Evolutionary conservation across 208 protist species (phyloP), one percentile per base, ranked within the genome.

Genomic region (Wallacemonas collosoma): DNA sequence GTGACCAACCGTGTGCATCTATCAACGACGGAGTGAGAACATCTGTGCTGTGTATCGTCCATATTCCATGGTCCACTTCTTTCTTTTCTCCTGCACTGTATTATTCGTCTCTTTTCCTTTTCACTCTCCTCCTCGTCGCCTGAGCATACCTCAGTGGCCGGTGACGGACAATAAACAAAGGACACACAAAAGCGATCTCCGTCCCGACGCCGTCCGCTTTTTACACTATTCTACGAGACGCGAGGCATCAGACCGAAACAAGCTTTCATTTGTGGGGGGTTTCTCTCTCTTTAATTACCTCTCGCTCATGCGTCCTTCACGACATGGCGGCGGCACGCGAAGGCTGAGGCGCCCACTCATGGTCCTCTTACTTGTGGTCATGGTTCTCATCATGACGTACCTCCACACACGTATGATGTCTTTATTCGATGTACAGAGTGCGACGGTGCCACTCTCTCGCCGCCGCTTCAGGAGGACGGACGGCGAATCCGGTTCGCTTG

Each of bases 351-450:
- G 53, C 6, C 36, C 60, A 1, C 4, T 65, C 6, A 9, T 51
- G 5, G 41, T 65, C 40, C 6, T 65, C 60, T n/a, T 38, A 57
- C 17, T 57, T 57, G 11, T 35, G 53, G 53, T 35, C 17, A 45
- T 65, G 41, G 17, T 36, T 4, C 2, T 65, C 41, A 7, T 65
- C 41, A 51, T 48, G 60, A 44, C 39, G 40, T 51, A 53, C 36
- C 60, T 65, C 2, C 60, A 65, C 43, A 8, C 60, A 26, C 60
- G 39, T 8, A 44, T 65, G 41, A 65, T 65, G 6, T n/a, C 60
- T 3, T 15, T 41, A 12, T 50, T 50, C 14, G 60, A 65, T 3
- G 50, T 65, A 5, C 40, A 44, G 40, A 65, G n/a, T 8, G 39
- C n/a, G 4, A 5, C 26, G 7, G 40, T 65, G 8, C 60, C 60